Base-by-base conservation (phyloP, 2,329 filamentous ascomycete genomes). In the Esteya vermicola region DNA sequence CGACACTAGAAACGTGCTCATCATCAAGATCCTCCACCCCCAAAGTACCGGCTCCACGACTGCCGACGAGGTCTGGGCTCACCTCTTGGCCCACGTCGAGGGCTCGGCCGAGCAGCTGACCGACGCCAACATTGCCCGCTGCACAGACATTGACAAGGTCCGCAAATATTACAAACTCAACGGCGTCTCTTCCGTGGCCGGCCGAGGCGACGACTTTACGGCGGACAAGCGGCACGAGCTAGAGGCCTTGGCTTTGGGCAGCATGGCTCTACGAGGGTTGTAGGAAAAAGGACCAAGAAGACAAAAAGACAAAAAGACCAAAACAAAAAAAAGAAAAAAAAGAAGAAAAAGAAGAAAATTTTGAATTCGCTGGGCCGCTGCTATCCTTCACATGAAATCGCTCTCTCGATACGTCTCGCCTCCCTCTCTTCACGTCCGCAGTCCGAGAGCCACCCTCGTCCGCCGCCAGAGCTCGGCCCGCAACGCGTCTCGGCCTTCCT, bases 161-260 rank as follows among this genome's bases (percentile, higher is more conserved):
- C 75, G 74, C 53, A 95, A 93, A 61, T 77, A 84, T 46, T 95
- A 95, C 60, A 93, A 93, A 57, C 61, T 95, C 23, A 81, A 81
- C 46, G 65, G 69, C 8, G 54, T 74, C n/a, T 59, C 63, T 35
- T 68, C 65, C 48, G 51, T 75, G 3, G 41, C 42, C 20, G 43
- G 38, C n/a, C 16, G 16, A 6, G 21, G 31, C 9, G 33, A 59
- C 45, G 62, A n/a, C n/a, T n/a, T n/a, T n/a, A 69, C 40, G 57
- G 64, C 20, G 47, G 51, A 18, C 52, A 59, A 45, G 67, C 62
- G 51, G 41, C 63, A 55, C 43, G 72, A 81, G 51, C 63, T 83
- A 33, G 84, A 93, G 54, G 66, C 72, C 39, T 65, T 83, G 32
- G 65, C 89, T 6, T 51, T 94, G 40, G 78, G 82, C 2, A 71